Evolutionary conservation across 345 rosid genomes (phyloP).

Genomic region (Anacardium occidentale): DNA sequence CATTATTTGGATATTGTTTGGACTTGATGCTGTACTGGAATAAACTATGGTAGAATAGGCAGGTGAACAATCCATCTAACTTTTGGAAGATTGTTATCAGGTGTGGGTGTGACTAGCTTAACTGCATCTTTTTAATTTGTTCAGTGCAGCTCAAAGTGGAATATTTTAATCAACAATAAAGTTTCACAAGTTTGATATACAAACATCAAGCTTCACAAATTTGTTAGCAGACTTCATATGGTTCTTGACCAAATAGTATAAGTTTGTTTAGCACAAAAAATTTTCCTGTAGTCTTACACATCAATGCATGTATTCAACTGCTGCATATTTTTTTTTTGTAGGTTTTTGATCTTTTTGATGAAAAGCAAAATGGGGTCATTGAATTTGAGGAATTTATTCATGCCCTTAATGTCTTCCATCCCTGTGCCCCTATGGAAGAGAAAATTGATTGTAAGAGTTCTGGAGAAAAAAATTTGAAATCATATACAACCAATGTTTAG

Average conservation of each 20-base stretch:
- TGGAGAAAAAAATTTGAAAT: conserved; percentile 11
- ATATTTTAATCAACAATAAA: not conserved
- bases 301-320: not conserved
- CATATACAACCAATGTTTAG: not conserved
- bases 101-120: not conserved
- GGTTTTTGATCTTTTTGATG: conserved; percentile 85
- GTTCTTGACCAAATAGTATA: not conserved
- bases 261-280: not conserved
- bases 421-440: conserved; percentile 61
- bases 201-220: not conserved
- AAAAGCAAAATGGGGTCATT: conserved; percentile 81
- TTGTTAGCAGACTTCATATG: not conserved
- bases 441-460: conserved; percentile 73
- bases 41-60: not conserved
- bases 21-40: not conserved
- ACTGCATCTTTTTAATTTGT: not conserved
- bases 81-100: not conserved
- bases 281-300: not conserved
- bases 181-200: not conserved
- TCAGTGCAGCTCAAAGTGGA: not conserved
- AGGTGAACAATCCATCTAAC: not conserved
- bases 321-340: conserved; percentile 20
- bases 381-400: conserved; percentile 86
- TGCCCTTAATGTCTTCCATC: conserved; percentile 78
- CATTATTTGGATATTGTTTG: not conserved